phyloP scores from a whole-genome alignment of 768 basidiomycete species.

The Lentinula edodes region DNA sequence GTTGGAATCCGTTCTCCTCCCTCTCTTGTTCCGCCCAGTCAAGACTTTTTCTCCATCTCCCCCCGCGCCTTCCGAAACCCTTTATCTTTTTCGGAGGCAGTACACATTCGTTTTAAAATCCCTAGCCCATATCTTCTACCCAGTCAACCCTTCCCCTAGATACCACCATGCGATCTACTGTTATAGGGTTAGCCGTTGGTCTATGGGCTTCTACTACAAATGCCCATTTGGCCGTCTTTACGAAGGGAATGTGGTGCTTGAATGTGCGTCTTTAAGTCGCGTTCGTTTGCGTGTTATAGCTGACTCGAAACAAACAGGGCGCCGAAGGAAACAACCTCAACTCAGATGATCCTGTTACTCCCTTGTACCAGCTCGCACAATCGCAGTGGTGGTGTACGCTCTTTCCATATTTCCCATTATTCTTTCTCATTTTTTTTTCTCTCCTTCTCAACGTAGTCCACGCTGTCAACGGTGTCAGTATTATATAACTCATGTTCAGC shows the following conservation, averaged over 20 bases:
- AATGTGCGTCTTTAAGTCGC: conserved; percentile 6
- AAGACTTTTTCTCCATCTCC: background rate
- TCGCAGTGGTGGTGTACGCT: conserved; percentile 8
- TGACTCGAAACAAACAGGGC: background rate
- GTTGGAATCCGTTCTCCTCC: background rate
- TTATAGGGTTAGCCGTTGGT: background rate
- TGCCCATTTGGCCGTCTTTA: conserved; percentile 12
- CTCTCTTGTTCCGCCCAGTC: background rate
- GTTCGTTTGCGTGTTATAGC: background rate
- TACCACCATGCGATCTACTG: background rate
- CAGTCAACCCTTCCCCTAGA: background rate
- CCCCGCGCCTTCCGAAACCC: background rate
- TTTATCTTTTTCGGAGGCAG: background rate
- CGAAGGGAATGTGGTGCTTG: conserved; percentile 11
- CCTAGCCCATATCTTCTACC: background rate
- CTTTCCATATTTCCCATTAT: background rate
- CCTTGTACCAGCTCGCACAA: conserved; percentile 4
- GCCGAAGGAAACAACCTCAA: conserved; percentile 3
- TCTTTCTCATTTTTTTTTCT: background rate
- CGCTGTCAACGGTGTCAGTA: background rate
- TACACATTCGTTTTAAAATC: conserved; percentile 1
- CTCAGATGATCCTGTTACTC: conserved; percentile 4
- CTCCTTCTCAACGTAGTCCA: background rate
- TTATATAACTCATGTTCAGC: background rate
- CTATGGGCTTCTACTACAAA: conserved; percentile 11